phyloP scores from a whole-genome alignment of 1,284 basidiomycete species.

The Naganishia albida region DNA sequence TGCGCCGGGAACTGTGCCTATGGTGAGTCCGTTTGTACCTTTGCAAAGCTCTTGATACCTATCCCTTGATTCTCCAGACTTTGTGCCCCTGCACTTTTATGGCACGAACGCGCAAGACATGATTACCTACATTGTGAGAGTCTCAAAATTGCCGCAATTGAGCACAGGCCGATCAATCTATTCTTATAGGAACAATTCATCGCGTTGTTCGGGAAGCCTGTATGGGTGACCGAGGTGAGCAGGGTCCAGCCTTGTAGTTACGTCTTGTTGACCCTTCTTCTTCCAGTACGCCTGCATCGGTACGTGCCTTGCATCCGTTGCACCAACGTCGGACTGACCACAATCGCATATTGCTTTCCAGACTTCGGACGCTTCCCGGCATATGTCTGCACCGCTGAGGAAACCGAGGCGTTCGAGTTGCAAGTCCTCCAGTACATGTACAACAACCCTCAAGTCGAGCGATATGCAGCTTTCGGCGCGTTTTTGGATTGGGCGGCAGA shows the following conservation, averaged over 20 bases:
- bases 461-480: constrained; percentile 44
- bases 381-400: constrained; percentile 36
- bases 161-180: no score
- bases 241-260: no score
- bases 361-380: constrained; percentile 32
- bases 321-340: no score
- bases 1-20: no score
- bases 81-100: constrained; percentile 44
- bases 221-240: constrained; percentile 43
- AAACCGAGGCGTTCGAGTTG: constrained; percentile 40
- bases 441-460: constrained; percentile 3
- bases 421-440: constrained; percentile 31
- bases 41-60: no score
- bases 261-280: no score
- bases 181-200: constrained; percentile 32
- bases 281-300: no score
- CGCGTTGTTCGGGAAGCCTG: constrained; percentile 37
- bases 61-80: constrained; percentile 39
- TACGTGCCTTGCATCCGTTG: no score
- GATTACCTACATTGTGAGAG: constrained; percentile 36
- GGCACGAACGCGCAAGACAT: constrained; percentile 40
- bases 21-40: no score
- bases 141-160: no score
- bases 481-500: constrained; percentile 31
- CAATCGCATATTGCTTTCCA: not conserved